phyloP scores from a whole-genome alignment of 768 basidiomycete species.

The Boletellus sp. region DNA sequence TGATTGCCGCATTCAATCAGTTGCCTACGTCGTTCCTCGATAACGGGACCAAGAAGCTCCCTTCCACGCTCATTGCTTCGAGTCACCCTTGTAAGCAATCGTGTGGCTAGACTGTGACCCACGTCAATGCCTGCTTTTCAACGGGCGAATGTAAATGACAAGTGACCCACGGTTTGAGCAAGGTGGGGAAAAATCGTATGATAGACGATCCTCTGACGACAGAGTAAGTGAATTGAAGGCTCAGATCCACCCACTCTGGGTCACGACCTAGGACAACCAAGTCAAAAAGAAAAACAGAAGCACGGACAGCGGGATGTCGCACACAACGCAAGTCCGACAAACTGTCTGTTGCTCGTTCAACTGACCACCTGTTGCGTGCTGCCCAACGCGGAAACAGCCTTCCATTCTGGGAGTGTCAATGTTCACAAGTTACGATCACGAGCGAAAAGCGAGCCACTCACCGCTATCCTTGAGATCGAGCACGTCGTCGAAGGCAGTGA shows the following conservation, averaged over 20 bases:
- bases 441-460: not conserved
- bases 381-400: conserved; percentile 22
- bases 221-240: conserved; percentile 27
- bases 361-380: conserved; percentile 34
- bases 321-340: conserved; percentile 50
- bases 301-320: conserved; percentile 5
- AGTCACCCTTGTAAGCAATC: conserved; percentile 7
- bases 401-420: conserved; percentile 36
- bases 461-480: conserved; percentile 25
- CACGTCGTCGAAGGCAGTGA: conserved; percentile 36
- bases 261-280: not conserved
- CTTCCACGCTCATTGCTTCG: conserved; percentile 1
- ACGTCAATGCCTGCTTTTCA: not conserved
- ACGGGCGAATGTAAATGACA: not conserved
- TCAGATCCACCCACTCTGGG: conserved; percentile 14
- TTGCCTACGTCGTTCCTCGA: conserved; percentile 22
- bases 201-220: conserved; percentile 16
- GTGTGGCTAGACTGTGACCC: conserved; percentile 12
- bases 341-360: conserved; percentile 42
- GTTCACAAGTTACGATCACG: not conserved
- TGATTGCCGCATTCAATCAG: not conserved
- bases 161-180: conserved; percentile 28
- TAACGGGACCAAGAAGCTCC: conserved; percentile 23
- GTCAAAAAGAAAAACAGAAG: not conserved
- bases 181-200: conserved; percentile 30